Evolutionary conservation across 805 yeast genomes (phyloP).

Genomic region (Tanozyma kutaoensis): DNA sequence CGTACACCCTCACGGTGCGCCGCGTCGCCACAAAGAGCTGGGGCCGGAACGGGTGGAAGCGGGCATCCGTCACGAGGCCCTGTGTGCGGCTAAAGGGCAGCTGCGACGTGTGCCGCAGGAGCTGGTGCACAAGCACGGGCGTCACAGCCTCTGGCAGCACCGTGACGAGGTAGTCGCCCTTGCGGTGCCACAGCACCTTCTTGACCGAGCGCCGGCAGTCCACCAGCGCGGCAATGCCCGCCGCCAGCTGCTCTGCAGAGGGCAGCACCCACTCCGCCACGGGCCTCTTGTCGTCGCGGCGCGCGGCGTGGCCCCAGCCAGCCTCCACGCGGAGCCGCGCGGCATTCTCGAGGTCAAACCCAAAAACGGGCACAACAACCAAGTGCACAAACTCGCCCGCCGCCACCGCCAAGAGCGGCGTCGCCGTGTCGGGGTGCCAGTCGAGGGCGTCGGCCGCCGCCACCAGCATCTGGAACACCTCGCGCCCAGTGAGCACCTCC

Average conservation of each 20-base stretch:
- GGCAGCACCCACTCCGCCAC: conserved; percentile 82
- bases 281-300: conserved; percentile 33
- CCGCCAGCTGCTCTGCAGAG: conserved; percentile 36
- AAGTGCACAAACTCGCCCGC: conserved; percentile 73
- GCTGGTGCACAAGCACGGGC: conserved; percentile 86
- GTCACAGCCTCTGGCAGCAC: conserved; percentile 91
- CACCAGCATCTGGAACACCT: conserved; percentile 35
- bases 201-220: conserved; percentile 57
- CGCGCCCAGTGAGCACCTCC: conserved; percentile 94
- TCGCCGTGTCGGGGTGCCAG: conserved; percentile 74
- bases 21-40: conserved; percentile 90
- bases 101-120: conserved; percentile 89
- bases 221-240: conserved; percentile 65
- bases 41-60: conserved; percentile 94
- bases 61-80: conserved; percentile 92
- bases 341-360: conserved; percentile 70
- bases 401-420: conserved; percentile 74
- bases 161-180: conserved; percentile 92
- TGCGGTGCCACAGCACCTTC: conserved; percentile 87
- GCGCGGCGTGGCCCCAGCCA: conserved; percentile 80
- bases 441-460: conserved; percentile 40
- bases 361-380: conserved; percentile 84
- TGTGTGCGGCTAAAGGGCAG: conserved; percentile 88
- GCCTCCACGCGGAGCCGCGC: conserved; percentile 71
- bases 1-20: conserved; percentile 82